Evolutionary conservation across 495 filamentous ascomycete genomes (phyloP), one percentile per base, ranked within the genome.

Genomic region (Chaetomium cochliodes): DNA sequence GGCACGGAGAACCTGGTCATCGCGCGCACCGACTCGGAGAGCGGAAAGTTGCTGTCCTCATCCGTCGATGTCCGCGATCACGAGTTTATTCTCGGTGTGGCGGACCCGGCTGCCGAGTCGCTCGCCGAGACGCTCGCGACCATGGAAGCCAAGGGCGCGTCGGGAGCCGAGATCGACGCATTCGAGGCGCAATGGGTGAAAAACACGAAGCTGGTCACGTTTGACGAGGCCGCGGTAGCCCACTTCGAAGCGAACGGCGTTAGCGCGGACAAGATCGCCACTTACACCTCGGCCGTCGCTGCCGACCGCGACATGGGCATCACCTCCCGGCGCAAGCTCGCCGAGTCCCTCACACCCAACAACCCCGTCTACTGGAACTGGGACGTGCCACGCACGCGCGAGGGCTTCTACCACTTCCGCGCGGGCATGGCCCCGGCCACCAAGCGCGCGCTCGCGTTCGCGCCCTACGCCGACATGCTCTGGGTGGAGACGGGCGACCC

Each of bases 401-500:
- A 98, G 73, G 94, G 94, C 42, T 94, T 89, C 83, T 98, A 97
- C 81, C 94, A 98, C 79, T 97, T 96, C 83, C 83, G 84, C 18
- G 91, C 92, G 9, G 94, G 94, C 58, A 87, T 97, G 80, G 77
- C 81, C 33, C 92, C 93, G 0, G 94, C 94, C 1, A 96, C 91
- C 46, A 97, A 97, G 78, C 90, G 94, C 61, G 92, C 93, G 2
- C 87, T 92, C 64, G 90, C 87, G 50, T 98, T 96, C 64, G 92
- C 85, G 3, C 94, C 94, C 3, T 96, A 90, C 74, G 93, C 94
- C 6, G 94, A 98, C 73, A 88, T 98, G 6, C 85, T 98, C 22
- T 98, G 94, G 94, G 89, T 98, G 13, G 94, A 98, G 78, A 98
- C 94, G 5, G 94, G 90, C 39, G 87, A 92, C 70, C 94, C 94